Conservation (phyloP, 2,329 filamentous ascomycete genomes). For the Teratosphaeria zuluensis region DNA sequence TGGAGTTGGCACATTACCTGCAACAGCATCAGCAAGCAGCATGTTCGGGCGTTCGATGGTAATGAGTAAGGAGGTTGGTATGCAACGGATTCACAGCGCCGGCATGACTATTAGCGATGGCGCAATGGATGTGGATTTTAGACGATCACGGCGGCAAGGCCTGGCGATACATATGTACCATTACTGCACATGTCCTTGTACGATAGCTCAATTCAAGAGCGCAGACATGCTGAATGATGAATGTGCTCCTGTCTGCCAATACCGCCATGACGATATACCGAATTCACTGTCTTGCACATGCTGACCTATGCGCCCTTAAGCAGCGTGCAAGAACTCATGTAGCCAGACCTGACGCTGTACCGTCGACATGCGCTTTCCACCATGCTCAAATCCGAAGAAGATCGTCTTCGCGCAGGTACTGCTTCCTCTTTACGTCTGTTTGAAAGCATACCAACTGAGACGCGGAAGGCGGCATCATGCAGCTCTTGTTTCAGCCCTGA, state of each 20-base stretch:
- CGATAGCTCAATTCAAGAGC: background rate
- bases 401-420: no score
- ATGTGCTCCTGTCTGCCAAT: no score
- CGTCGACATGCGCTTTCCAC: no score
- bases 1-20: background rate
- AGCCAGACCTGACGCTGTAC: no score
- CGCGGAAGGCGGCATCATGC: background rate
- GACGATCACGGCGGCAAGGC: background rate
- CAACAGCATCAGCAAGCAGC: background rate
- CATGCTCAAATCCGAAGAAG: no score
- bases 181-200: background rate
- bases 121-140: background rate
- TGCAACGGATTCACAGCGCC: background rate
- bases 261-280: no score
- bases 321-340: no score
- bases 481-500: background rate
- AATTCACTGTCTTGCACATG: background rate
- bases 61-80: background rate
- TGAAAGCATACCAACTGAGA: no score
- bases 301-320: no score
- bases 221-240: no score
- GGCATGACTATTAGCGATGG: conserved; percentile 3
- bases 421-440: no score
- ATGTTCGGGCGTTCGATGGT: background rate
- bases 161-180: conserved; percentile 1